Base-by-base conservation (phyloP, 1,284 basidiomycete genomes). In the Puccinia novopanici region DNA sequence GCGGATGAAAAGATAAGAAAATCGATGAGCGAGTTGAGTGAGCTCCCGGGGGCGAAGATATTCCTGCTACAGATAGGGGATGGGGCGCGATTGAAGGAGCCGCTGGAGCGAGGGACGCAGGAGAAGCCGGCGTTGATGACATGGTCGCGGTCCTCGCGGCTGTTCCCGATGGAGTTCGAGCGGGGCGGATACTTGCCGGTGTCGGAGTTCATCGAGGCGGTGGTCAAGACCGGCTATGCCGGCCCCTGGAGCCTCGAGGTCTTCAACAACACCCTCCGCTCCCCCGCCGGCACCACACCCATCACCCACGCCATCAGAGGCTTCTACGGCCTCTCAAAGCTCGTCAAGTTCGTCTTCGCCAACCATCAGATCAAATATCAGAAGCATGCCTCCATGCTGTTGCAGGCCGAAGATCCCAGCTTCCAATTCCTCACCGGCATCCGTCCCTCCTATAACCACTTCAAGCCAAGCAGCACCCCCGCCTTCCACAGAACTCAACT, bases 41-140 rank as follows among this genome's bases (percentile, higher is more conserved):
- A 81, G n/a, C 59, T 82, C 22, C 81, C 81, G 27, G 75, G 74
- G 12, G 27, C 68, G 61, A 82, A 83, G 81, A 86, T 86, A 83
- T 87, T 85, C 82, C 82, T 86, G 75, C 84, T 86, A 59, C 86
- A 87, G 82, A 85, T 86, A 37, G 86, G 86, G 52, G 86, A 87
- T 81, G 86, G 84, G 10, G 78, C 82, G 24, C 75, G 63, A 81
- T 68, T 83, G 74, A 34, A 80, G 17, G 76, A 82, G 77, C 82
- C 84, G 10, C 82, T 86, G 0, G 76, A 81, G 3, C 81, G 84
- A 15, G 83, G 84, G 0, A 85, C 84, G 6, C 83, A 84, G 8
- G 61, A 81, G 10, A 82, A 84, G 24, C 86, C 86, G 15, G 82
- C 82, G 10, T 80, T 86, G 19, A 85, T 86, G 82, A 86, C 85